Evolutionary conservation across 2,329 filamentous ascomycete genomes (phyloP).

Genomic region (Aureobasidium pullulans): DNA sequence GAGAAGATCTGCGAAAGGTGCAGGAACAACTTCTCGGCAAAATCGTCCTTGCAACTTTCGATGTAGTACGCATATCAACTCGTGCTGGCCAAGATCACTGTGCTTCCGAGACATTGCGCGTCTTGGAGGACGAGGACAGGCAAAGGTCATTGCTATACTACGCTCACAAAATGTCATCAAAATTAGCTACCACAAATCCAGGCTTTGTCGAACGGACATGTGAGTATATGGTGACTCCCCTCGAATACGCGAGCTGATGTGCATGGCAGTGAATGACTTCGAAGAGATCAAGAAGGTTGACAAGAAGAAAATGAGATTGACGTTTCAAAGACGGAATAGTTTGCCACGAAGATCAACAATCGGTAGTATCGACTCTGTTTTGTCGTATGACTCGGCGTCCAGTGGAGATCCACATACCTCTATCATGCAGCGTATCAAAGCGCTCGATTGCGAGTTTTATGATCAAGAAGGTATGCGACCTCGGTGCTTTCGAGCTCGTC

Average conservation of each 20-base stretch:
- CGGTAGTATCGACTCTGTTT: not conserved
- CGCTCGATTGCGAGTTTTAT: not conserved
- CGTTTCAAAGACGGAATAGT: not conserved
- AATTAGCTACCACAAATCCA: not conserved
- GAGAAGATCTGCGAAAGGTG: not conserved
- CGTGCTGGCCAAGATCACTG: not conserved
- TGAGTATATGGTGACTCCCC: not conserved
- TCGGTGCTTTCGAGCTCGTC: no score
- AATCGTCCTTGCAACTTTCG: not conserved
- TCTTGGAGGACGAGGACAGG: not conserved
- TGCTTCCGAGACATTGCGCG: not conserved
- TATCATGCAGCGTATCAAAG: not conserved
- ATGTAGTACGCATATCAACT: not conserved
- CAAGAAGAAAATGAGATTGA: not conserved
- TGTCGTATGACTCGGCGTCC: not conserved
- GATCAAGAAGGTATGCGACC: not conserved
- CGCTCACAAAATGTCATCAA: not conserved
- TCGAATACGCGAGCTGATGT: not conserved
- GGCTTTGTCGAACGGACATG: not conserved
- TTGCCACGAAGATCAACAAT: not conserved
- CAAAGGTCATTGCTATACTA: not conserved
- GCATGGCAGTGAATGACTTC: not conserved
- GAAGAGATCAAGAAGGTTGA: not conserved
- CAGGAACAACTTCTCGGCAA: not conserved
- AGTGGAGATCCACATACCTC: not conserved